A percentile compares a stretch with the other conserved stretches of the same genome.
phyloP scores from a whole-genome alignment of 371 early-diverging fungal species.

The Mucor racemosus region DNA sequence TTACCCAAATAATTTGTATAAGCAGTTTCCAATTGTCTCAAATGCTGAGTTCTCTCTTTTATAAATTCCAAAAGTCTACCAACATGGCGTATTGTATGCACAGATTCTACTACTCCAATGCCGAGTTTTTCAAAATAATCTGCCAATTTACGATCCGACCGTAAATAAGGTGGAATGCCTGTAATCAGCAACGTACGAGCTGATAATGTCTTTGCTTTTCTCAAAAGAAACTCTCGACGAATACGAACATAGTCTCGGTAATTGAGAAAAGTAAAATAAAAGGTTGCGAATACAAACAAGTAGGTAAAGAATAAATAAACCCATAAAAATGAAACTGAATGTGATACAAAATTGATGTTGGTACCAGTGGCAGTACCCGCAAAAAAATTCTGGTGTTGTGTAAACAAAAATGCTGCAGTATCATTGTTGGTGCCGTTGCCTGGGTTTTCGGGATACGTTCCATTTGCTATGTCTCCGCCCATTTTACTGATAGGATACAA shows the following conservation, averaged over 20 bases:
- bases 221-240: slow-evolving; percentile 56
- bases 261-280: slow-evolving; percentile 63
- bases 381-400: slow-evolving; percentile 15
- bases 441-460: slow-evolving; percentile 29
- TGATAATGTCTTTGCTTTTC: slow-evolving; percentile 54
- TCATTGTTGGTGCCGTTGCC: slow-evolving; percentile 14
- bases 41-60: slow-evolving; percentile 47
- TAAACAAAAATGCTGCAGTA: neutral
- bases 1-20: slow-evolving; percentile 55
- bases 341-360: slow-evolving; percentile 12
- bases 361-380: neutral
- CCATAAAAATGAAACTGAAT: slow-evolving; percentile 50
- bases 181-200: slow-evolving; percentile 66
- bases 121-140: slow-evolving; percentile 64
- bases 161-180: slow-evolving; percentile 59
- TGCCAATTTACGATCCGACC: slow-evolving; percentile 55
- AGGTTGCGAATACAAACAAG: slow-evolving; percentile 63
- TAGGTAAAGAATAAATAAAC: slow-evolving; percentile 68
- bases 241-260: slow-evolving; percentile 63
- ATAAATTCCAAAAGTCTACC: slow-evolving; percentile 49
- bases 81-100: slow-evolving; percentile 65
- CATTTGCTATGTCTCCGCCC: slow-evolving; percentile 49
- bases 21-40: slow-evolving; percentile 47
- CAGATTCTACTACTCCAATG: slow-evolving; percentile 63
- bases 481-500: slow-evolving; percentile 52